Base-by-base conservation (phyloP, 768 basidiomycete species). In the Paxillus involutus region DNA sequence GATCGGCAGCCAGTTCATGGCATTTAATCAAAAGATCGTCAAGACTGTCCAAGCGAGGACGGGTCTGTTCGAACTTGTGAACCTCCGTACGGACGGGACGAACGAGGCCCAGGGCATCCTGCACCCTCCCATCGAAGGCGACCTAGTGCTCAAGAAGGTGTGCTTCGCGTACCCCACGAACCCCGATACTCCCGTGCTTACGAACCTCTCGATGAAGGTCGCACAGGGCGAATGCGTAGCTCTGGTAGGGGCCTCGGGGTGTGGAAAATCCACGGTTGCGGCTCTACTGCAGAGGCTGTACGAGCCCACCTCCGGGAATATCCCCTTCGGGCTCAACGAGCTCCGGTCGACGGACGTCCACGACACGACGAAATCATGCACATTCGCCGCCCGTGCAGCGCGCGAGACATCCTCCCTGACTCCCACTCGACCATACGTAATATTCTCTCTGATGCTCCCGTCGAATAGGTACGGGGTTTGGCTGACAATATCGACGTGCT, bases 381-480 rank as follows among this genome's bases (percentile, higher is more conserved):
- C 86, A 67, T 91, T 81, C 0, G 96, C 94, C 0, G 80, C 78
- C 57, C 77, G 77, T 1, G 94, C 91, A 0, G 95, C 94, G 3
- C 71, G 72, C 19, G 81, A 75, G 40, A 97, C 78, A 55, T 88
- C 87, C 2, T 81, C 74, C 39, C 85, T 69, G 10, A 69, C 64
- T 4, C 89, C 92, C 3, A 49, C 19, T 33, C 58, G 63, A 10
- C 69, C 69, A 68, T 98, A 98, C 0, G 86, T 79, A 63, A 98
- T 95, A 71, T 98, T 98, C 56, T 93, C 90, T 11, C 83, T 76
- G 57, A 98, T 84, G 13, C 84, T 84, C 10, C 88, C 84, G 67
- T 97, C 92, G 73, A 98, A 98, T 33, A 98, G 79, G 60, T 91
- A 84, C 0, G 94, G 88, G 11, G 85, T 80, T 65, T 98, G 96